Base-by-base conservation (phyloP, 2,329 filamentous ascomycete species). In the Penicillium brasilianum region DNA sequence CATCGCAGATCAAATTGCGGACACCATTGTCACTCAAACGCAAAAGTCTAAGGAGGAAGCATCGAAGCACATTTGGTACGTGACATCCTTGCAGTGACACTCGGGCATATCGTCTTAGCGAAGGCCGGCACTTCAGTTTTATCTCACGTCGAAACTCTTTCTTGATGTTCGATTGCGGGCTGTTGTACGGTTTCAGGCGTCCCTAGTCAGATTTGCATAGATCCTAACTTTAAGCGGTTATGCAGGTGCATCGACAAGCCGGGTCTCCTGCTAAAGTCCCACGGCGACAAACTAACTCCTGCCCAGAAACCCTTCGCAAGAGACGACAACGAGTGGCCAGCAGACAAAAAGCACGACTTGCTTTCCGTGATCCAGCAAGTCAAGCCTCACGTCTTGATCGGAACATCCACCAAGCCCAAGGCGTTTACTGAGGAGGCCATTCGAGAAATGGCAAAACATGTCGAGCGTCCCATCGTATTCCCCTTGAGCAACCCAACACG, bases 401-500 rank as follows among this genome's bases (percentile, higher is more conserved):
- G 93, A 13, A 96, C 92, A 0, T 95, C 91, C 0, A 96, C 93
- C 0, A 85, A 88, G 10, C 89, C 91, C 0, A 86, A 85, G 2
- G 81, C 91, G 0, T 96, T 96, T 77, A 94, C 90, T 0, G 81
- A 93, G 67, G 85, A 91, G 2, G 79, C 92, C 30, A 82, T 96
- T 11, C 82, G 83, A 49, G 90, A 90, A 67, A 96, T 96, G 92
- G 87, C 89, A 1, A 82, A 84, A 37, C 85, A 93, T 69, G 85
- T 90, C 2, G 82, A 89, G 0, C 84, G 89, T 0, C 92, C 92
- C n/a, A 87, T 92, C 57, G 83, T 92, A 60, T 87, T 96, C 62
- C 93, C 93, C 0, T 84, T 96, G 1, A 94, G 90, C 2, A 96
- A 96, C 74, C 93, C 93, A 0, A 97, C 92, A 0, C 83, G 86